Base-by-base conservation (phyloP, 441 rosid genomes). In the Heliophila coronopifolia region DNA sequence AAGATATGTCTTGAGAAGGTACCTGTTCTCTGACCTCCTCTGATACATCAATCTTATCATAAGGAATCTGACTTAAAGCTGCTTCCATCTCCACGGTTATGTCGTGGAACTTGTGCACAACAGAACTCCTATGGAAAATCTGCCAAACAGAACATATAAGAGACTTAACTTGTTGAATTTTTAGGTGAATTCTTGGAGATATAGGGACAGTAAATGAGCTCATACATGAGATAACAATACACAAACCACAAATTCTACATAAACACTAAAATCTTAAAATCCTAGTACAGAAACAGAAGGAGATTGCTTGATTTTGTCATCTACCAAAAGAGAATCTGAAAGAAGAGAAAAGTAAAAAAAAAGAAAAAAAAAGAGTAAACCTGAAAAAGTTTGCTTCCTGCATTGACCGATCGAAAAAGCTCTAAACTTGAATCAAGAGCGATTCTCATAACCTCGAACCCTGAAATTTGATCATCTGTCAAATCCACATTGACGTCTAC, bases 1-100 rank as follows among this genome's bases (percentile, higher is more conserved):
- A 35, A 28, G 1, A 4, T 4, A 11, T 7, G 38, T 8, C 10
- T 15, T 15, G 7, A 49, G 40, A 50, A 50, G n/a, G 27, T 72
- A 90, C 98, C 93, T 91, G 98, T 62, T 91, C 98, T 53, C 48
- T 73, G 48, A 84, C 90, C 66, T 91, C 98, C 48, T 86, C 96
- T 1, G 94, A 71, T 40, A 91, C 42, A 15, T 76, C 75, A 10
- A 86, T 75, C 50, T 54, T 64, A 43, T 67, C 74, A 57, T 79
- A 82, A 26, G 86, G 74, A 51, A 82, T 79, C 65, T 70, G 73
- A 54, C 62, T 69, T 48, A 91, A 70, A 8, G 98, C 90, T 36
- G 69, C 79, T 67, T 84, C 96, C 31, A 86, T 76, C 61, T 73
- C 71, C 38, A 72, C 84, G 0, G 84, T 86, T 49, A 61, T 43